Conservation (phyloP, 2,329 filamentous ascomycete genomes). For the Xylariomycetidae sp. region DNA sequence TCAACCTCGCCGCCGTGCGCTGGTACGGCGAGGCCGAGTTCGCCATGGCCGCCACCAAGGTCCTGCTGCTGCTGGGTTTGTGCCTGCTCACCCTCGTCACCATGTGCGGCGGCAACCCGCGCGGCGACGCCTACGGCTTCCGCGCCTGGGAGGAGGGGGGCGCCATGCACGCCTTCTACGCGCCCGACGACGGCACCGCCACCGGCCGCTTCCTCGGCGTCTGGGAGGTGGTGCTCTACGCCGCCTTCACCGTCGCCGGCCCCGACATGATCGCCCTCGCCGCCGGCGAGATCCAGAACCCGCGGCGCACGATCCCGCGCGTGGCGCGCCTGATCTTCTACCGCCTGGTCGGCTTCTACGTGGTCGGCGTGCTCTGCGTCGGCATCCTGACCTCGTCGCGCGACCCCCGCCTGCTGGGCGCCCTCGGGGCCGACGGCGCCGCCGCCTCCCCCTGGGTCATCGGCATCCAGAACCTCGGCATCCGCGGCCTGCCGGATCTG, state of each 20-base stretch:
- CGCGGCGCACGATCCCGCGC: slow-evolving; percentile 49
- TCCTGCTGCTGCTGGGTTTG: slow-evolving; percentile 44
- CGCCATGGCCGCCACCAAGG: slow-evolving; percentile 52
- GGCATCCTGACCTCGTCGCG: slow-evolving; percentile 55
- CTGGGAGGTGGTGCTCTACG: slow-evolving; percentile 43
- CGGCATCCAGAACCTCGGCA: slow-evolving; percentile 49
- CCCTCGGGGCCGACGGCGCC: slow-evolving; percentile 43
- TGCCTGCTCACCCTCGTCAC: slow-evolving; percentile 55
- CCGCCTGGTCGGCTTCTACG: slow-evolving; percentile 55
- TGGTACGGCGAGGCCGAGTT: slow-evolving; percentile 39
- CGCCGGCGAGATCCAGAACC: slow-evolving; percentile 45
- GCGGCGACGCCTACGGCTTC: slow-evolving; percentile 49
- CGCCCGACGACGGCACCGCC: slow-evolving; percentile 34
- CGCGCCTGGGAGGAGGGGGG: slow-evolving; percentile 34
- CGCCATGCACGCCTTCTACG: slow-evolving; percentile 10
- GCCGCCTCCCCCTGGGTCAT: slow-evolving; percentile 49
- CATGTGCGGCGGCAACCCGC: slow-evolving; percentile 57
- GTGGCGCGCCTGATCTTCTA: slow-evolving; percentile 60
- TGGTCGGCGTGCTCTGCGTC: slow-evolving; percentile 52
- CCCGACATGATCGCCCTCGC: slow-evolving; percentile 48
- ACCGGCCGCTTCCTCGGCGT: slow-evolving; percentile 51
- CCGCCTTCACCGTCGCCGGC: slow-evolving; percentile 52
- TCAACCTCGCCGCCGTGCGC: slow-evolving; percentile 42
- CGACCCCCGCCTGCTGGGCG: slow-evolving; percentile 46
- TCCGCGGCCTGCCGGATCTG: slow-evolving; percentile 47